A percentile compares a stretch with the other conserved stretches of the same genome.
Conservation (phyloP, 768 basidiomycete species). For the Boletus sp. region DNA sequence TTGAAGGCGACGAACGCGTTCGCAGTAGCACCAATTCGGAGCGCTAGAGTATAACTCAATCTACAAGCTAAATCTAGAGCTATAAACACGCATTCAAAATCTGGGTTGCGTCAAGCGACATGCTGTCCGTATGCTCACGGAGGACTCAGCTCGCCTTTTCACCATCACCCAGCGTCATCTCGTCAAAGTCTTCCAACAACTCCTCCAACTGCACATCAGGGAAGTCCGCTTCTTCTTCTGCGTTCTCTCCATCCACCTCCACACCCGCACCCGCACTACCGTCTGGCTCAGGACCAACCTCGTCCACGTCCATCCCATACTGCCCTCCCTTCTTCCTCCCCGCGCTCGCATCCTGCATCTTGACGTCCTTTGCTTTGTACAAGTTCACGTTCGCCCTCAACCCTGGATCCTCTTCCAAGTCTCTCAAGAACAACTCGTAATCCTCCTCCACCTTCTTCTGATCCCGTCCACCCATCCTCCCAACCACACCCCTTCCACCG, state of each 20-base stretch:
- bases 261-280: constrained; percentile 12
- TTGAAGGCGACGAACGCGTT: neutral
- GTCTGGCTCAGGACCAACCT: constrained; percentile 32
- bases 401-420: constrained; percentile 94
- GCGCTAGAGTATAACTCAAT: neutral
- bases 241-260: constrained; percentile 38
- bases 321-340: constrained; percentile 27
- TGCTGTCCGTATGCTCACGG: too few relatives aligned
- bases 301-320: constrained; percentile 67
- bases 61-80: neutral
- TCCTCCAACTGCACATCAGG: constrained; percentile 77
- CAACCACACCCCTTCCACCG: constrained; percentile 80
- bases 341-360: constrained; percentile 43
- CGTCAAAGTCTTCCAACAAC: constrained; percentile 88
- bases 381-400: constrained; percentile 83
- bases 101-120: too few relatives aligned
- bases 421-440: constrained; percentile 93
- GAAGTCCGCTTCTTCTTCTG: constrained; percentile 80
- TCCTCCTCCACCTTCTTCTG: constrained; percentile 93
- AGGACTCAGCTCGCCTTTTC: constrained; percentile 17
- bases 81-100: neutral
- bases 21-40: neutral
- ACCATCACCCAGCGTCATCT: constrained; percentile 69
- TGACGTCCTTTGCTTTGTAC: constrained; percentile 67
- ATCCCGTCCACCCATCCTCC: constrained; percentile 86